These are phyloP conservation scores for Platanthera zijinensis DNA, from an alignment of 106 monocot genomes.

Conservation along the genomic window DNA sequence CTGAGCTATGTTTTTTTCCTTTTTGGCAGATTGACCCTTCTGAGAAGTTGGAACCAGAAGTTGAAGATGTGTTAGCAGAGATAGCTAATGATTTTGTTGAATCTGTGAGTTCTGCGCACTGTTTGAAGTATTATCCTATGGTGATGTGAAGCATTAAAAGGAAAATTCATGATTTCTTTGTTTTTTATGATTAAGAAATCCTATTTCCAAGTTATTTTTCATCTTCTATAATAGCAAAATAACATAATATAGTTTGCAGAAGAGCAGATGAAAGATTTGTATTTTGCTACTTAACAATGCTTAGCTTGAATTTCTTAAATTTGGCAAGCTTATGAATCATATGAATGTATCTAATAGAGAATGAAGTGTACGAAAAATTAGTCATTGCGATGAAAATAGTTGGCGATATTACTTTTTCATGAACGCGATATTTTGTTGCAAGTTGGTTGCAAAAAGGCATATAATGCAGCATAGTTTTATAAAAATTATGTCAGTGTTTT, in stretches of 20 bases:
- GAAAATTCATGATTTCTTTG: not conserved
- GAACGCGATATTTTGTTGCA: not conserved
- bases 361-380: not conserved
- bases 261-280: not conserved
- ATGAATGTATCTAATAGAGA: not conserved
- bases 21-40: slow-evolving; percentile 66
- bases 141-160: not conserved
- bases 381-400: not conserved
- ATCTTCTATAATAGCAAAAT: not conserved
- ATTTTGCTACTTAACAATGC: not conserved
- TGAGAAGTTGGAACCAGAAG: slow-evolving; percentile 77
- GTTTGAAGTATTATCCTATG: not conserved
- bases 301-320: not conserved
- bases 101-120: slow-evolving; percentile 45
- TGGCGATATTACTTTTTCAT: not conserved
- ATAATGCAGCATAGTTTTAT: no score
- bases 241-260: not conserved
- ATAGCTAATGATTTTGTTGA: slow-evolving; percentile 94
- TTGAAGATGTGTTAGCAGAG: slow-evolving; percentile 88
- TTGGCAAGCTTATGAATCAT: not conserved
- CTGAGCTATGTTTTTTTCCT: not conserved
- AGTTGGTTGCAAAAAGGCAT: no score
- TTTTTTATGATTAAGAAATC: not conserved
- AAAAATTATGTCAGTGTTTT: no score
- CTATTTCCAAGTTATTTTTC: not conserved